Percentiles rank a stretch among this genome's conserved stretches.
Conservation (phyloP, 495 filamentous ascomycete species). For the Thozetella sp. region DNA sequence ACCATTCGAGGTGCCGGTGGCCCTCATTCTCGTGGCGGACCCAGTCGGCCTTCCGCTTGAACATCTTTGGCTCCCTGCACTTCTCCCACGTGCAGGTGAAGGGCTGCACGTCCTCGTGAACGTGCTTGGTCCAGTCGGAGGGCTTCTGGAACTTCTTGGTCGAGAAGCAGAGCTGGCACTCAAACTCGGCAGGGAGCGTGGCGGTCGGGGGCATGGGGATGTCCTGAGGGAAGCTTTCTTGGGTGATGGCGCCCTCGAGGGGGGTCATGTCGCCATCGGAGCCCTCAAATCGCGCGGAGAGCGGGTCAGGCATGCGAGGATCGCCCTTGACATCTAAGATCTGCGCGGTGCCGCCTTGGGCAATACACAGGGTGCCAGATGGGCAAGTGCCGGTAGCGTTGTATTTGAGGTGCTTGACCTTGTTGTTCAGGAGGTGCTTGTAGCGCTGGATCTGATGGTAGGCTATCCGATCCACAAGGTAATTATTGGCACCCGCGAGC, state of each 20-base stretch:
- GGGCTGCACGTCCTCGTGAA: slow-evolving; percentile 93
- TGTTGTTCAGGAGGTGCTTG: slow-evolving; percentile 72
- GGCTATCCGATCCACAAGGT: slow-evolving; percentile 80
- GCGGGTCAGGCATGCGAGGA: slow-evolving; percentile 33
- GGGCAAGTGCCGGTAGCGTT: slow-evolving; percentile 57
- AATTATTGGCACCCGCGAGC: slow-evolving; percentile 44
- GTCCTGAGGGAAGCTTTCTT: slow-evolving; percentile 72
- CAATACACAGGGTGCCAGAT: slow-evolving; percentile 63
- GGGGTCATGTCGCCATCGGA: slow-evolving; percentile 65
- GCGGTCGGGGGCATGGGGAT: slow-evolving; percentile 82
- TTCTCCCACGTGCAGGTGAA: slow-evolving; percentile 91
- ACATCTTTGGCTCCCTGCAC: slow-evolving; percentile 88
- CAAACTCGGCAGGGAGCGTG: slow-evolving; percentile 84
- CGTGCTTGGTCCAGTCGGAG: slow-evolving; percentile 98
- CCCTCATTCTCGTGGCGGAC: slow-evolving; percentile 94
- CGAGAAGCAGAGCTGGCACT: slow-evolving; percentile 89
- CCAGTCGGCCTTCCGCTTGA: slow-evolving; percentile 98
- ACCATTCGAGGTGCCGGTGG: slow-evolving; percentile 91
- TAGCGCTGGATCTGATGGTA: slow-evolving; percentile 79
- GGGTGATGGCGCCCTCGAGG: slow-evolving; percentile 66
- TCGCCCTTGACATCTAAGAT: slow-evolving; percentile 42
- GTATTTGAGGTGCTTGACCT: slow-evolving; percentile 68
- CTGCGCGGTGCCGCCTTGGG: slow-evolving; percentile 58
- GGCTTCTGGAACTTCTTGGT: slow-evolving; percentile 92
- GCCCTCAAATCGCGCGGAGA: slow-evolving; percentile 49